Evolutionary conservation across 176 grass and related monocot genomes (phyloP), one percentile per base, ranked within the genome.

Genomic region (Tillandsia fasciculata): DNA sequence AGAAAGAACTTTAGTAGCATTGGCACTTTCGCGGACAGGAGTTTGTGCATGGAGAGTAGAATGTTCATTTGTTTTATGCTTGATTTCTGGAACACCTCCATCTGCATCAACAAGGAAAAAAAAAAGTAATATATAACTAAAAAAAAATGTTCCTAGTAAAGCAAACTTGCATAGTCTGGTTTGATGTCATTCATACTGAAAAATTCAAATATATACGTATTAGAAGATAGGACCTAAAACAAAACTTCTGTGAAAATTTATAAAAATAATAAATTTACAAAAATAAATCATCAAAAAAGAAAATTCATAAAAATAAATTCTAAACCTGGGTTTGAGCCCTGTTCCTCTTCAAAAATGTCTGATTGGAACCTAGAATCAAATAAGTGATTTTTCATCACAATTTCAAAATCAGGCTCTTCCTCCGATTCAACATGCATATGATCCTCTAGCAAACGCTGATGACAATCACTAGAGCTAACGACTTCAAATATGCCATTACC

Each of bases 401-500:
- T 42, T 42, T 42, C 33, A 70, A 48, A 52, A 26, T 69, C 64
- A 72, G 68, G 9, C 54, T 78, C 52, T 48, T 67, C 81, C 53
- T 77, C 77, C 2, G 63, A 78, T 68, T 67, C 70, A 52, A 57
- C 47, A 71, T 9, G 17, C 47, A 53, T 70, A 71, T 53, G 67
- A 72, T 22, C 29, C 49, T 81, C 54, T 12, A 71, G 29, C 65
- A 67, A 47, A 49, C 8, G 10, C 65, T 67, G 77, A 78, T 59
- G 68, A 57, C 79, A 78, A 63, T 47, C 76, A 53, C 68, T 53
- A 64, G 74, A 51, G 27, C 71, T 12, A 64, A 61, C 9, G n/a
- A 81, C 78, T 76, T 84, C 86, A 88, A 84, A 84, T 71, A 81
- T 78, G 33, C 77, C 81, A 22, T 88, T 71, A 8, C 71, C 84